A percentile compares a stretch with the other conserved stretches of the same genome.
These are phyloP conservation scores for Gonapodya prolifera DNA, from an alignment of 192 early-diverging fungal species.

Conservation along the genomic window DNA sequence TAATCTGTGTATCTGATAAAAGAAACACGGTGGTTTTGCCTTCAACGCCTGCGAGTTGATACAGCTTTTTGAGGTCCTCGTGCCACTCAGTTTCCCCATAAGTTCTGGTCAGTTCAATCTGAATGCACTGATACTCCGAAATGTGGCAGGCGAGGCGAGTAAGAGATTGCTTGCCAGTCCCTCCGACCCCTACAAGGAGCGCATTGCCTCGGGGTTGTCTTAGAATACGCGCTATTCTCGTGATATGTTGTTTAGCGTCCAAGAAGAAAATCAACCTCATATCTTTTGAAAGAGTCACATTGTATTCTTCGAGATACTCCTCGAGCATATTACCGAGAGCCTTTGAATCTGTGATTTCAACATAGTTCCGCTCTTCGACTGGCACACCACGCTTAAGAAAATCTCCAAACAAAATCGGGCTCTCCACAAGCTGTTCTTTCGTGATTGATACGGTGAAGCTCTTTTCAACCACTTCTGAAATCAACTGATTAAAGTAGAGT, in stretches of 20 bases:
- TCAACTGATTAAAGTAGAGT: constrained; percentile 30
- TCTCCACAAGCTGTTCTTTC: constrained; percentile 49
- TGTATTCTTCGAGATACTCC: constrained; percentile 46
- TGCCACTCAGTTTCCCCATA: constrained; percentile 42
- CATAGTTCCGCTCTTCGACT: constrained; percentile 39
- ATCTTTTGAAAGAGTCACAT: constrained; percentile 31
- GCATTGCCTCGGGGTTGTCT: constrained; percentile 49
- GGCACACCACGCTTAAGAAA: constrained; percentile 36
- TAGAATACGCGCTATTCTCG: constrained; percentile 46
- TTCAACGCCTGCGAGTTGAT: constrained; percentile 43
- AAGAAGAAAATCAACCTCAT: constrained; percentile 50
- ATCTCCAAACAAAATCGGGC: constrained; percentile 29
- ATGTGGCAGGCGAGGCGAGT: constrained; percentile 48
- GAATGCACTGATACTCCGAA: constrained; percentile 51
- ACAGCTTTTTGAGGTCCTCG: constrained; percentile 36
- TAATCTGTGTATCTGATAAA: constrained; percentile 47
- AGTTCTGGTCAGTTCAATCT: constrained; percentile 45
- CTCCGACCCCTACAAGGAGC: constrained; percentile 48
- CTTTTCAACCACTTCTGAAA: constrained; percentile 34
- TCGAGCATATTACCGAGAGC: constrained; percentile 38
- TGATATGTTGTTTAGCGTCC: constrained; percentile 52
- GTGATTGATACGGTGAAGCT: constrained; percentile 15
- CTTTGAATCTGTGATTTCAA: constrained; percentile 39
- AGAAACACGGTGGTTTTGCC: constrained; percentile 50
- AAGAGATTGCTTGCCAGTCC: constrained; percentile 45